These are phyloP conservation scores for Amphicarpaea edgeworthii DNA, from an alignment of 306 rosid species.

Conservation along the genomic window DNA sequence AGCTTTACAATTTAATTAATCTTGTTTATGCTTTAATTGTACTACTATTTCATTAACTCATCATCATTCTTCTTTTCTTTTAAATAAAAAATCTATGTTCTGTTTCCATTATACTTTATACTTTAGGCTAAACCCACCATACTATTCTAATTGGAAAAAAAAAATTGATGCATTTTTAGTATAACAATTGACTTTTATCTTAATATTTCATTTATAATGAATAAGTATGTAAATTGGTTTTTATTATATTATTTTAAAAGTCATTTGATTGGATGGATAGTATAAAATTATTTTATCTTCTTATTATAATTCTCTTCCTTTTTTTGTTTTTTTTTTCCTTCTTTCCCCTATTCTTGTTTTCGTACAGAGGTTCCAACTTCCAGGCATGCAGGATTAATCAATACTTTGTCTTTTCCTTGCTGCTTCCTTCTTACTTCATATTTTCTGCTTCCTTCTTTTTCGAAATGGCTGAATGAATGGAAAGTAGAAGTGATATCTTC, in stretches of 20 bases:
- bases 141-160: too few species aligned
- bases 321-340: not conserved
- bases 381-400: slow-evolving; percentile 42
- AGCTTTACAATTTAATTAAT: slow-evolving; percentile 29
- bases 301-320: too few species aligned
- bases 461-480: not conserved
- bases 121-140: slow-evolving; percentile 33
- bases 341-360: slow-evolving; percentile 22
- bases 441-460: not conserved
- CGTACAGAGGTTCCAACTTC: not conserved
- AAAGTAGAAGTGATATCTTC: not conserved
- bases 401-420: slow-evolving; percentile 37
- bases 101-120: slow-evolving; percentile 15
- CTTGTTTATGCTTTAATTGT: slow-evolving; percentile 36
- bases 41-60: slow-evolving; percentile 31
- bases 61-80: not conserved
- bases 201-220: too few species aligned
- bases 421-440: not conserved
- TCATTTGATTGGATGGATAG: too few species aligned
- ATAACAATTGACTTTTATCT: too few species aligned
- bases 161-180: too few species aligned
- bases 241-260: too few species aligned
- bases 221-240: too few species aligned
- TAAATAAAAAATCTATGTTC: slow-evolving; percentile 9
- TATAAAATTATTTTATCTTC: too few species aligned